Conservation (phyloP, 768 basidiomycete species). For the Amanita molliuscula region DNA sequence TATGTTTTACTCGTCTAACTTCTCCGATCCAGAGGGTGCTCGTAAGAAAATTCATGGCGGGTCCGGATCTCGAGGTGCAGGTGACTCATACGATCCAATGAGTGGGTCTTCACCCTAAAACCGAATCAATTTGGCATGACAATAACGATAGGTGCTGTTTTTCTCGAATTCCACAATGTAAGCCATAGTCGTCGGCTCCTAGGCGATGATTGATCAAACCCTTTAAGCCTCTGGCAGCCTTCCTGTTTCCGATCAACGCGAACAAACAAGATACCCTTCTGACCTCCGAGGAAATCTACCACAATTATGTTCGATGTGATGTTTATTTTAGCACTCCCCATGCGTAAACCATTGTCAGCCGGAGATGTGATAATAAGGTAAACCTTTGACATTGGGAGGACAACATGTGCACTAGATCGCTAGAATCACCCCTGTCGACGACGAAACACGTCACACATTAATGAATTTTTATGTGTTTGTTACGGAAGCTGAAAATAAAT, state of each 20-base stretch:
- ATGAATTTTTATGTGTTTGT: neutral
- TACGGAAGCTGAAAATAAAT: neutral
- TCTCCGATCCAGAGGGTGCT: conserved; percentile 38
- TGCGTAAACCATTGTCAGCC: neutral
- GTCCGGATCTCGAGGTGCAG: conserved; percentile 41
- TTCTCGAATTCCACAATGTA: conserved; percentile 63
- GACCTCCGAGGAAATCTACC: conserved; percentile 62
- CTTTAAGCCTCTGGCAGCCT: conserved; percentile 48
- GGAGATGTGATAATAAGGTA: neutral
- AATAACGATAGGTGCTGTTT: conserved; percentile 39
- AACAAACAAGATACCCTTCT: conserved; percentile 55
- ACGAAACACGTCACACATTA: neutral
- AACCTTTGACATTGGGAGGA: neutral
- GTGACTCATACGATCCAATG: conserved; percentile 48
- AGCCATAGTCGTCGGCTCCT: conserved; percentile 7
- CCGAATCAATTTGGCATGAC: neutral
- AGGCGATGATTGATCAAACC: neutral
- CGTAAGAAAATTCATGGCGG: conserved; percentile 73
- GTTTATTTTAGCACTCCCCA: conserved; percentile 22
- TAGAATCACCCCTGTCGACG: neutral
- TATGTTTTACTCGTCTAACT: conserved; percentile 64
- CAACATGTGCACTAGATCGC: too few relatives aligned
- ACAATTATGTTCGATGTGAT: conserved; percentile 57
- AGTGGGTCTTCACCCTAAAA: conserved; percentile 30
- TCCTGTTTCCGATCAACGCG: conserved; percentile 46